Evolutionary conservation across 164 flowering plant genomes (phyloP).

Genomic region (Magnolia kwangsiensis): DNA sequence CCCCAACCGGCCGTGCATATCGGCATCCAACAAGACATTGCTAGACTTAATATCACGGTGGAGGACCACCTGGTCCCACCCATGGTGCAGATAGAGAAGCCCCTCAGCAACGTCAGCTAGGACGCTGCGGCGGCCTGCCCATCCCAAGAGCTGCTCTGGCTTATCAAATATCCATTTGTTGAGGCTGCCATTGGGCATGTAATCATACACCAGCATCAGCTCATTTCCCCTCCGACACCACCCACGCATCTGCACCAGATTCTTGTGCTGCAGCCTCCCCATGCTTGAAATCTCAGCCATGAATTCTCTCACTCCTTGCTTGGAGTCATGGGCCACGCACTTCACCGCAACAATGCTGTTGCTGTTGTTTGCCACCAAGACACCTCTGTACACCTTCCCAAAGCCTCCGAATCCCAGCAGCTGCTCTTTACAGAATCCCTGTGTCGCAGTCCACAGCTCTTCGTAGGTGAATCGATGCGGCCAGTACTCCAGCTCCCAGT

Average conservation of each 20-base stretch:
- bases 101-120: slow-evolving; percentile 70
- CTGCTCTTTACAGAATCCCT: slow-evolving; percentile 41
- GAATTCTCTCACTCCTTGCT: slow-evolving; percentile 73
- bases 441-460: slow-evolving; percentile 46
- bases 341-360: slow-evolving; percentile 58
- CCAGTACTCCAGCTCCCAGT: slow-evolving; percentile 69
- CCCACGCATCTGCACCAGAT: slow-evolving; percentile 63
- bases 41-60: slow-evolving; percentile 82
- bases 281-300: slow-evolving; percentile 76
- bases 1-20: slow-evolving; percentile 61
- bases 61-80: slow-evolving; percentile 72
- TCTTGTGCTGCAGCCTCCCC: slow-evolving; percentile 69
- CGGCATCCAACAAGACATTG: slow-evolving; percentile 60
- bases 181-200: slow-evolving; percentile 73
- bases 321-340: slow-evolving; percentile 72
- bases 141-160: slow-evolving; percentile 31
- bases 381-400: slow-evolving; percentile 63
- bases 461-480: slow-evolving; percentile 64
- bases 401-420: slow-evolving; percentile 73
- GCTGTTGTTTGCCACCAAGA: slow-evolving; percentile 4
- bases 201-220: slow-evolving; percentile 66
- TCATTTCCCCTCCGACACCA: slow-evolving; percentile 59
- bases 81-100: slow-evolving; percentile 62
- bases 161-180: slow-evolving; percentile 55
- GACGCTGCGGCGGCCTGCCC: slow-evolving; percentile 47